These are phyloP conservation scores for Hydrangea macrophylla DNA, from an alignment of 148 eudicot genomes.

Conservation along the genomic window DNA sequence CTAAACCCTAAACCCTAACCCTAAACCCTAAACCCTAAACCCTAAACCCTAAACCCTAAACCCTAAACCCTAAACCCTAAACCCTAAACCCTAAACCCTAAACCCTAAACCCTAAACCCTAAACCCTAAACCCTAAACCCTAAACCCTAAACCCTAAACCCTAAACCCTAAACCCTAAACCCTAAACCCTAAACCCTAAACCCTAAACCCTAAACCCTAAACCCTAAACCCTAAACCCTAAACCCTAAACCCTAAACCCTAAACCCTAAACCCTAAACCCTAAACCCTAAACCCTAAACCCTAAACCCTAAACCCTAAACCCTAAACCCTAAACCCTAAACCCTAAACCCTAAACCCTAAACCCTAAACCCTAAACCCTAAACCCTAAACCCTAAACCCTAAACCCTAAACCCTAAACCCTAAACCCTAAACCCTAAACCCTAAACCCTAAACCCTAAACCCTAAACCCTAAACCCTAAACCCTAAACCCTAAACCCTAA, in stretches of 20 bases:
- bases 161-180: slow-evolving; percentile 11
- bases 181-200: slow-evolving; percentile 16
- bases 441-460: slow-evolving; percentile 20
- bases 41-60: slow-evolving; percentile 9
- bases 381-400: slow-evolving; percentile 14
- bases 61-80: slow-evolving; percentile 10
- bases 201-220: slow-evolving; percentile 4
- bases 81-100: slow-evolving; percentile 12
- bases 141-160: slow-evolving; percentile 14
- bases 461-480: slow-evolving; percentile 14
- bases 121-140: slow-evolving; percentile 1
- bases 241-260: slow-evolving; percentile 12
- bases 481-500: slow-evolving; percentile 5
- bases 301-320: slow-evolving; percentile 2
- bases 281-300: slow-evolving; percentile 10
- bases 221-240: not conserved
- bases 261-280: slow-evolving; percentile 7
- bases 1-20: slow-evolving; percentile 21
- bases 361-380: slow-evolving; percentile 12
- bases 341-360: slow-evolving; percentile 13
- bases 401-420: slow-evolving; percentile 15
- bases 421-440: slow-evolving; percentile 8
- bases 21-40: slow-evolving; percentile 12
- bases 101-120: not conserved
- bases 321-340: slow-evolving; percentile 12